Evolutionary conservation across 345 rosid genomes (phyloP).

Genomic region (Salix udensis): DNA sequence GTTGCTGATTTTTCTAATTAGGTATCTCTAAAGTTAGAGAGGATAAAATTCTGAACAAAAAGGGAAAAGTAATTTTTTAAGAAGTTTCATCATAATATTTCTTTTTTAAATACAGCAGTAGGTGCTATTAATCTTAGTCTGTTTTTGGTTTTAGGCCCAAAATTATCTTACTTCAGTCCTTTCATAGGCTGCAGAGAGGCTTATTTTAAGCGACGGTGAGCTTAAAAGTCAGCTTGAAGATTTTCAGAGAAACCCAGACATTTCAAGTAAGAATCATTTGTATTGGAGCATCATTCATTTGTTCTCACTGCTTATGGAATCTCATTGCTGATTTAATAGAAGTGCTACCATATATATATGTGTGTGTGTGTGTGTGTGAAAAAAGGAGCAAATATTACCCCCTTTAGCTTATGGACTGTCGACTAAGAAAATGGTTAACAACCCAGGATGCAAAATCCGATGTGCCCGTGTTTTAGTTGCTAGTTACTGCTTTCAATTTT

Average conservation of each 20-base stretch:
- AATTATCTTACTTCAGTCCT: constrained; percentile 8
- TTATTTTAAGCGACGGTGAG: constrained; percentile 50
- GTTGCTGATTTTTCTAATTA: too few species aligned
- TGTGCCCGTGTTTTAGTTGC: too few species aligned
- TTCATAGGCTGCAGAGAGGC: constrained; percentile 86
- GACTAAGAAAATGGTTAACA: too few species aligned
- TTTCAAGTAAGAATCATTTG: constrained; percentile 54
- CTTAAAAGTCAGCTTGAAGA: constrained; percentile 57
- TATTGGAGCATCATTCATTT: neutral
- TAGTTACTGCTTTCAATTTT: too few species aligned
- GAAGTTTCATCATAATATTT: neutral
- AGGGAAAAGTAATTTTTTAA: neutral
- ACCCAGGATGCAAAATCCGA: neutral
- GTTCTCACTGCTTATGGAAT: neutral
- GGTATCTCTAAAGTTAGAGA: neutral
- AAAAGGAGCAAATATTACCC: neutral
- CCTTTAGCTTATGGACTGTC: too few species aligned
- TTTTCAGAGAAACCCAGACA: constrained; percentile 53
- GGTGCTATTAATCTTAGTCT: neutral
- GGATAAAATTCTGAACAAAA: neutral
- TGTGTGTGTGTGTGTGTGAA: neutral
- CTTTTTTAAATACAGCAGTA: neutral
- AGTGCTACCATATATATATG: neutral
- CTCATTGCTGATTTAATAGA: neutral
- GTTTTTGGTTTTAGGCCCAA: neutral